phyloP scores from a whole-genome alignment of 192 early-diverging fungal genomes.

The Coemansia sp. region DNA sequence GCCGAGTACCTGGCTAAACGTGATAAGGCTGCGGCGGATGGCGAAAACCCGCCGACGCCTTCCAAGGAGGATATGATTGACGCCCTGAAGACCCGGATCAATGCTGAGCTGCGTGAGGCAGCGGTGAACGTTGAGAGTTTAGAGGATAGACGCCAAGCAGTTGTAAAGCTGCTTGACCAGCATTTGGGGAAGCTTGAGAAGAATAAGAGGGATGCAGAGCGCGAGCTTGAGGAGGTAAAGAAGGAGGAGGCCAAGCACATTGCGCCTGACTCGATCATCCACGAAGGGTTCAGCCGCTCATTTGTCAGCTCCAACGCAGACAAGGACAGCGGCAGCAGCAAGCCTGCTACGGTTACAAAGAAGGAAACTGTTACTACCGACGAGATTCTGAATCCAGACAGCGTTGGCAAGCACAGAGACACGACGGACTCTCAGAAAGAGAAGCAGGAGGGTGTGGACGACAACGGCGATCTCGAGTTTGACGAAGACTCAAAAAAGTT shows the following conservation, averaged over 20 bases:
- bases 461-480: conserved; percentile 56
- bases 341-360: conserved; percentile 27
- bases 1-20: conserved; percentile 51
- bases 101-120: conserved; percentile 28
- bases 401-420: conserved; percentile 20
- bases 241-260: conserved; percentile 65
- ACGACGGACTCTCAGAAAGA: conserved; percentile 46
- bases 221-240: conserved; percentile 59
- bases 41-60: conserved; percentile 22
- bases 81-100: conserved; percentile 52
- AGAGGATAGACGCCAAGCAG: conserved; percentile 36
- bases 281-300: conserved; percentile 63
- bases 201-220: conserved; percentile 32
- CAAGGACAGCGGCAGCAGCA: conserved; percentile 30
- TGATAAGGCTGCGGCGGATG: conserved; percentile 18
- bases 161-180: conserved; percentile 32
- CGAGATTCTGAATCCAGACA: conserved; percentile 62
- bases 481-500: conserved; percentile 59
- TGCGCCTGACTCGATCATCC: conserved; percentile 66
- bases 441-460: conserved; percentile 56
- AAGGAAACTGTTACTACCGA: conserved; percentile 59
- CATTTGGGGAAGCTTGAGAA: conserved; percentile 46
- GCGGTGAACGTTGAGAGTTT: conserved; percentile 20
- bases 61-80: conserved; percentile 52
- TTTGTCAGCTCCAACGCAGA: conserved; percentile 53